Percentiles rank a stretch among this genome's conserved stretches.
phyloP scores from a whole-genome alignment of 768 basidiomycete species.

The Boletales sp. region DNA sequence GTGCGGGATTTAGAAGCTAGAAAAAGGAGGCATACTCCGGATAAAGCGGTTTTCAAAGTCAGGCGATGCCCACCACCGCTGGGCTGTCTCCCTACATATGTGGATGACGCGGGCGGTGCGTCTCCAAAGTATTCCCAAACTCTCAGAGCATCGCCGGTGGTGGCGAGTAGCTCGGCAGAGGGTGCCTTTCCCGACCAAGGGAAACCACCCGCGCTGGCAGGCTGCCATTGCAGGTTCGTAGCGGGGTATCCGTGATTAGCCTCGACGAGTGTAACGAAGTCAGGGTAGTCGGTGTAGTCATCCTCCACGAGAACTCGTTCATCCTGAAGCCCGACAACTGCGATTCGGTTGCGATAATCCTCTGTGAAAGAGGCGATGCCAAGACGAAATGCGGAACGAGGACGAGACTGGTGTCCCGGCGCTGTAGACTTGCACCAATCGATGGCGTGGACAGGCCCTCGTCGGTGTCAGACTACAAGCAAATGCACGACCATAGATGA shows the following conservation, averaged over 20 bases:
- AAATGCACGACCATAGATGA: constrained; percentile 6
- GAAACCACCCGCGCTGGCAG: constrained; percentile 59
- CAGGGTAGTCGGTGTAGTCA: constrained; percentile 76
- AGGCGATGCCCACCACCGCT: constrained; percentile 58
- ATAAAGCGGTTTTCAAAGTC: constrained; percentile 70
- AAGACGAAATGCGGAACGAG: constrained; percentile 76
- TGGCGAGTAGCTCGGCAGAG: constrained; percentile 81
- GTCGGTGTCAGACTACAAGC: constrained; percentile 16
- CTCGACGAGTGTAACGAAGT: constrained; percentile 84
- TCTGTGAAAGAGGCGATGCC: constrained; percentile 85
- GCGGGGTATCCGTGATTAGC: constrained; percentile 89
- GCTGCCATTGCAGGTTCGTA: constrained; percentile 92
- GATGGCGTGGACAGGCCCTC: constrained; percentile 83
- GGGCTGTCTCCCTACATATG: constrained; percentile 68
- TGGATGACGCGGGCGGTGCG: constrained; percentile 49
- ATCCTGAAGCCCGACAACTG: constrained; percentile 75
- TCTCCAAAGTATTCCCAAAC: constrained; percentile 88
- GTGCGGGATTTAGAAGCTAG: constrained; percentile 2
- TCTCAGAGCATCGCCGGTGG: constrained; percentile 89
- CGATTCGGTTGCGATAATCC: constrained; percentile 79
- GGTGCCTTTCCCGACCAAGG: constrained; percentile 67
- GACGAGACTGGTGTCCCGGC: constrained; percentile 68
- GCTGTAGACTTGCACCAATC: constrained; percentile 87
- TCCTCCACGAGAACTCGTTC: constrained; percentile 87
- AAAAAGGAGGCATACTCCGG: constrained; percentile 57